Percentiles rank a stretch among this genome's conserved stretches.
Conservation (phyloP, 2,329 filamentous ascomycete genomes). For the Aspergillus puulaauensis region DNA sequence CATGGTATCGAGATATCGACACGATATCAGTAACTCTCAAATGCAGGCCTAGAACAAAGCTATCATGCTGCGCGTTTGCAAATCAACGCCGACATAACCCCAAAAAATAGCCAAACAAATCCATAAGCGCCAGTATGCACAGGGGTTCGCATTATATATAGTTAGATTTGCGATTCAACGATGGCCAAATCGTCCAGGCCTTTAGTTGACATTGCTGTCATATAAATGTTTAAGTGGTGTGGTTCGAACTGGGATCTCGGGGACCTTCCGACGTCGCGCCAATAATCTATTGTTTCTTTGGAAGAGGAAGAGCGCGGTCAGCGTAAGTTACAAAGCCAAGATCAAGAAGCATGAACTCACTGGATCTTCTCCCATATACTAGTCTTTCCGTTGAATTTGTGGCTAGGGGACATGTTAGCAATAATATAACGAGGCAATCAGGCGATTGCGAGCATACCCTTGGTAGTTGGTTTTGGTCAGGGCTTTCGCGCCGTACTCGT, state of each 20-base stretch:
- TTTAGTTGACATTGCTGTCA: not conserved
- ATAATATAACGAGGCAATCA: not conserved
- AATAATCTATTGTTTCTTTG: slow-evolving; percentile 8
- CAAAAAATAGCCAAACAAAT: not conserved
- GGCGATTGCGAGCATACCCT: slow-evolving; percentile 26
- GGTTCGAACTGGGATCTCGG: slow-evolving; percentile 5
- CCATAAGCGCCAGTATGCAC: slow-evolving; percentile 2
- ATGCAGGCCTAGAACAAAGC: not conserved
- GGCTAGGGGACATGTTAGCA: slow-evolving; percentile 20
- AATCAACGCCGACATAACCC: not conserved
- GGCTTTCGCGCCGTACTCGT: slow-evolving; percentile 55
- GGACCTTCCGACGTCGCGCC: slow-evolving; percentile 6
- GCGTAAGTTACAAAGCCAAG: not conserved
- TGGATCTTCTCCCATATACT: slow-evolving; percentile 30
- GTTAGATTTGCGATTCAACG: not conserved
- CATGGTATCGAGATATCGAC: slow-evolving; percentile 3
- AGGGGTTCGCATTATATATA: not conserved
- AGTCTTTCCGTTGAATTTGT: slow-evolving; percentile 33
- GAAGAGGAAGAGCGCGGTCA: not conserved
- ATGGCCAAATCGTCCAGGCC: not conserved
- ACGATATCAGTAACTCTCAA: not conserved
- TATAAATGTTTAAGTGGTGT: slow-evolving; percentile 10
- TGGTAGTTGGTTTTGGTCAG: slow-evolving; percentile 49
- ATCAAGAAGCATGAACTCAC: slow-evolving; percentile 10
- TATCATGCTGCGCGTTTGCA: not conserved